Base-by-base conservation (phyloP, 768 basidiomycete species). In the Lactifluus hygrophoroides region DNA sequence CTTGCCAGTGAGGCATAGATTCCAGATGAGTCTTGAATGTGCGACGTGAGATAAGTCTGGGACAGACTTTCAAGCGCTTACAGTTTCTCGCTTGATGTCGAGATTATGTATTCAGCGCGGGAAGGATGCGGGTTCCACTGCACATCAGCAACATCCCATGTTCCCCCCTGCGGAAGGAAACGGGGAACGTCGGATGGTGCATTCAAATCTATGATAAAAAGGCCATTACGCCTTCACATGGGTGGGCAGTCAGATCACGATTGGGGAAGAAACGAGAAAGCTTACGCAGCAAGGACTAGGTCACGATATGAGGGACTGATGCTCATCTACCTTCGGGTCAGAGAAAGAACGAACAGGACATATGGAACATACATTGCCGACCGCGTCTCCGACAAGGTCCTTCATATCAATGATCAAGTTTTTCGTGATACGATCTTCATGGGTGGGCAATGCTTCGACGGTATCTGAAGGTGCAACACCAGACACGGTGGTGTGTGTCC, bases 161-260 rank as follows among this genome's bases (percentile, higher is more conserved):
- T 91, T 1, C 94, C 94, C 2, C 93, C 92, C 72, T 99, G 94
- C 14, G 95, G 95, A 9, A 99, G 79, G 68, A 95, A 97, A 13
- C 95, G 80, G 23, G 96, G 96, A 0, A 93, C 80, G 62, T 90
- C 84, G 17, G 90, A 76, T 1, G 92, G 91, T 13, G 88, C 81
- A 60, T 93, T 86, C 16, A 99, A 78, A 75, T 98, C 96, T 60
- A 99, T 90, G 57, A 98, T 93, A 69, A 90, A 98, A 16, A 99
- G 77, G 0, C 95, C 95, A 56, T 92, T 85, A 5, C 94, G 86
- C 19, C 84, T 85, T 66, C 8, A 65, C 0, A 46, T 13, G 8
- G 47, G 13, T 27, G 17, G 17, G 21, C 35, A 7, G 37, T 51
- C n/a, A 49, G 48, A 14, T 25, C 19, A 3, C 6, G 32, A 42